These are phyloP conservation scores for Lyophyllum semitale DNA, from an alignment of 768 basidiomycete genomes.

Conservation along the genomic window DNA sequence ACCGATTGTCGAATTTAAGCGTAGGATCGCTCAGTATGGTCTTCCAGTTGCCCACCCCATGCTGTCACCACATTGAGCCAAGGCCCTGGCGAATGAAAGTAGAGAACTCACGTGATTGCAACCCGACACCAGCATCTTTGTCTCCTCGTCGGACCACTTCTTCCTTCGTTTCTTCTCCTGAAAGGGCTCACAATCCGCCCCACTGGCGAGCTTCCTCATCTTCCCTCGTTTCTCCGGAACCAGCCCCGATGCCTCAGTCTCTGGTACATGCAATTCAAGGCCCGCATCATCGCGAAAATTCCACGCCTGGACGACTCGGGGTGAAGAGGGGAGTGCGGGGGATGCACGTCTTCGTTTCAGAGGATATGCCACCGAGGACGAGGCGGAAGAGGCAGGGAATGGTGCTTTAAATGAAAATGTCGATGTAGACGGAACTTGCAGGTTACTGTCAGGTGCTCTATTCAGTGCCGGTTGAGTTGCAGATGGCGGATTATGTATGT, in stretches of 20 bases:
- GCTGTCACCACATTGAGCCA: slow-evolving; percentile 42
- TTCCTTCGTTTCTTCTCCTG: slow-evolving; percentile 78
- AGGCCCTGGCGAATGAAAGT: neutral
- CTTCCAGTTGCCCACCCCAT: slow-evolving; percentile 93
- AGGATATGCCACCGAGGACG: slow-evolving; percentile 29
- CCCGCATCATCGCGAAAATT: slow-evolving; percentile 78
- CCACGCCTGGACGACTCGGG: slow-evolving; percentile 69
- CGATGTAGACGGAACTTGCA: slow-evolving; percentile 42
- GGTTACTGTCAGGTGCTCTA: slow-evolving; percentile 5
- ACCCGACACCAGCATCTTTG: slow-evolving; percentile 84
- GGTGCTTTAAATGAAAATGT: slow-evolving; percentile 69
- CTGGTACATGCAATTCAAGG: slow-evolving; percentile 44
- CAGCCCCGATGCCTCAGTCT: slow-evolving; percentile 22
- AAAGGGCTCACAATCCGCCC: slow-evolving; percentile 33
- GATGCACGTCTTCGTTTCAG: slow-evolving; percentile 75
- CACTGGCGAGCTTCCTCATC: slow-evolving; percentile 52
- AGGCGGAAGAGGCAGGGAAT: slow-evolving; percentile 43
- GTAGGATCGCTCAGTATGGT: slow-evolving; percentile 81
- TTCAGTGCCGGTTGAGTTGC: too few relatives aligned
- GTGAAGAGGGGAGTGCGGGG: slow-evolving; percentile 68
- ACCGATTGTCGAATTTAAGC: slow-evolving; percentile 77
- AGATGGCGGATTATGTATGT: too few relatives aligned
- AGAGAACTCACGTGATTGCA: slow-evolving; percentile 74
- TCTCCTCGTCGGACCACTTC: slow-evolving; percentile 86
- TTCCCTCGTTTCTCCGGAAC: slow-evolving; percentile 60